These are phyloP conservation scores for Sugiyamaella japonica DNA, from an alignment of 1,139 yeast species.

Conservation along the genomic window DNA sequence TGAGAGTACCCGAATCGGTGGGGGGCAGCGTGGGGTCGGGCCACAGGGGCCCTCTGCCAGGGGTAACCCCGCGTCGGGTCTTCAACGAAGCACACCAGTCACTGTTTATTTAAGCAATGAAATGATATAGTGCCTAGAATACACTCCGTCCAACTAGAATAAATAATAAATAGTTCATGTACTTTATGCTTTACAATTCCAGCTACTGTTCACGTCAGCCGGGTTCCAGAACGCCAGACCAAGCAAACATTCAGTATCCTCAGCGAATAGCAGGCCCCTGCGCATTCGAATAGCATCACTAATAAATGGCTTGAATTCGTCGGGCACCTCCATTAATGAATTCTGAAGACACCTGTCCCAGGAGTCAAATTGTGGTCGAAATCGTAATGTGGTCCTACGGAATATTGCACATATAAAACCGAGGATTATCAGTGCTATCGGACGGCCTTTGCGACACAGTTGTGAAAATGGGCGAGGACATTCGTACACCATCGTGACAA, in stretches of 20 bases:
- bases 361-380: conserved; percentile 3
- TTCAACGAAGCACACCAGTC: too few relatives aligned
- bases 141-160: too few relatives aligned
- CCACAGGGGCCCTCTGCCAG: background rate
- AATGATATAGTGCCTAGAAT: too few relatives aligned
- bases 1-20: background rate
- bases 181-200: background rate
- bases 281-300: conserved; percentile 10
- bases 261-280: conserved; percentile 1
- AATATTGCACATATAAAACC: conserved; percentile 9
- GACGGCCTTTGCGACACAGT: conserved; percentile 11
- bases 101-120: too few relatives aligned
- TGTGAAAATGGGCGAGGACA: conserved; percentile 10
- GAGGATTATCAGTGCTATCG: conserved; percentile 13
- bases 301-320: conserved; percentile 8
- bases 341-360: conserved; percentile 16
- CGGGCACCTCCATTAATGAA: background rate
- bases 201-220: background rate
- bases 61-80: background rate
- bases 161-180: background rate
- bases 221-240: conserved; percentile 9
- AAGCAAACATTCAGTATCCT: conserved; percentile 3
- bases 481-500: conserved; percentile 11
- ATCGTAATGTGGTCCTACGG: conserved; percentile 10
- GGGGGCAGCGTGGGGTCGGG: conserved; percentile 9